These are phyloP conservation scores for Tolypocladium cylindrosporum DNA, from an alignment of 2,329 filamentous ascomycete genomes.

Conservation along the genomic window DNA sequence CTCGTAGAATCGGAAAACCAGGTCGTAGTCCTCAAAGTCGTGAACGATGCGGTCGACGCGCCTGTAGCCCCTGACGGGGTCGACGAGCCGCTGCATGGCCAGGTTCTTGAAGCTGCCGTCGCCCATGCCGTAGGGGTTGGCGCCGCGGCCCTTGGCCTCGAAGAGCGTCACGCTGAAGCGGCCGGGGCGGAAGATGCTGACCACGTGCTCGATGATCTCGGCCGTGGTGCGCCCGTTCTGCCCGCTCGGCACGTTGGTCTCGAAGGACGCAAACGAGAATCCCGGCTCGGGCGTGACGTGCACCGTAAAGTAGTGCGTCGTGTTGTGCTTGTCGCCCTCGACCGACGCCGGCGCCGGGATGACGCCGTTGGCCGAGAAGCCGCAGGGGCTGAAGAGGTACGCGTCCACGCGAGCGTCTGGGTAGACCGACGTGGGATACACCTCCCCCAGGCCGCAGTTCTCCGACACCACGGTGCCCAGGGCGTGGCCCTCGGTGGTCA, in stretches of 20 bases:
- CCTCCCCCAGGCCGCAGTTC: slow-evolving; percentile 74
- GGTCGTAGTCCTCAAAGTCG: slow-evolving; percentile 92
- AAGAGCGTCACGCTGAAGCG: slow-evolving; percentile 96
- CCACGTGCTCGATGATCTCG: slow-evolving; percentile 88
- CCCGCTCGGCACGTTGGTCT: slow-evolving; percentile 89
- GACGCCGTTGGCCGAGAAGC: slow-evolving; percentile 94
- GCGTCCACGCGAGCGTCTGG: slow-evolving; percentile 90
- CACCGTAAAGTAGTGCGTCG: slow-evolving; percentile 91
- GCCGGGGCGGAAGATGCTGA: slow-evolving; percentile 93
- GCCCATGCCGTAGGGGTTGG: slow-evolving; percentile 28
- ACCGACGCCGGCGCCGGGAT: slow-evolving; percentile 60
- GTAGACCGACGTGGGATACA: slow-evolving; percentile 80
- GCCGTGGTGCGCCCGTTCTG: slow-evolving; percentile 82
- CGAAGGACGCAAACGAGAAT: slow-evolving; percentile 95
- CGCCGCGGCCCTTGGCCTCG: slow-evolving; percentile 62
- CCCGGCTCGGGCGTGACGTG: slow-evolving; percentile 96
- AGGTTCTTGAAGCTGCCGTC: slow-evolving; percentile 26
- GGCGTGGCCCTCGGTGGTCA: slow-evolving; percentile 88
- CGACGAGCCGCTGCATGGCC: slow-evolving; percentile 48
- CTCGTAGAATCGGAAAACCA: slow-evolving; percentile 96
- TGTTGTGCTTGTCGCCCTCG: slow-evolving; percentile 23
- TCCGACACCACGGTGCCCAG: slow-evolving; percentile 90
- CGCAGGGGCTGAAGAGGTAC: slow-evolving; percentile 92
- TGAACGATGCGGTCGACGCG: slow-evolving; percentile 92
- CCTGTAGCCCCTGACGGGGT: slow-evolving; percentile 75